A percentile compares a stretch with the other conserved stretches of the same genome.
These are phyloP conservation scores for Blastocystis sp. DNA, from an alignment of 352 stramenopile species.

Conservation along the genomic window DNA sequence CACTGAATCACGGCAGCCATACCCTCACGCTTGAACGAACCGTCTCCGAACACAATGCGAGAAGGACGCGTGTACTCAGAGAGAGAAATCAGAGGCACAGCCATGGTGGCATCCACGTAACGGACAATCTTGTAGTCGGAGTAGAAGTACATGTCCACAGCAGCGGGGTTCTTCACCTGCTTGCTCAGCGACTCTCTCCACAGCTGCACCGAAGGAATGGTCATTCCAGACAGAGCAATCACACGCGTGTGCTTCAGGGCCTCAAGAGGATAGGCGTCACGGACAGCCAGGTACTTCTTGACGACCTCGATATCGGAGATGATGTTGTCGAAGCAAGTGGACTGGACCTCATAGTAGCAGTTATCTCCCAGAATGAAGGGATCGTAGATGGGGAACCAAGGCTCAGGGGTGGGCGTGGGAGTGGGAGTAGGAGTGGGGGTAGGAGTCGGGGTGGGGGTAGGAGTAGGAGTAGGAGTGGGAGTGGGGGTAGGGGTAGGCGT, in stretches of 20 bases:
- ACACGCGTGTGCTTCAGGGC: background rate
- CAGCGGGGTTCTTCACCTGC: background rate
- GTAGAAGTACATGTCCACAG: background rate
- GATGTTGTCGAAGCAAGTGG: background rate
- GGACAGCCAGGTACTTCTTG: background rate
- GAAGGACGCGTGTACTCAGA: background rate
- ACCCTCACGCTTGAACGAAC: background rate
- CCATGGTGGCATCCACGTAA: background rate
- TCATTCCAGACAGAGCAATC: background rate
- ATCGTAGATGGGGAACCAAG: conserved; percentile 33
- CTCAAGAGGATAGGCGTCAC: background rate
- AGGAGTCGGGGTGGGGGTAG: background rate
- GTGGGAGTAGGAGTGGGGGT: background rate
- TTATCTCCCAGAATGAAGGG: conserved; percentile 34
- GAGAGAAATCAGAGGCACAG: background rate
- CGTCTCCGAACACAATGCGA: background rate
- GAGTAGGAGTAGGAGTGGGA: background rate
- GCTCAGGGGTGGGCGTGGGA: background rate
- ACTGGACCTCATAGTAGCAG: background rate
- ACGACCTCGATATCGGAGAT: background rate
- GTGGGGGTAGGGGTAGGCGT: background rate
- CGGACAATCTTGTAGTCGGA: background rate
- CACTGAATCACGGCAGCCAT: background rate
- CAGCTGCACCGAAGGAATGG: background rate
- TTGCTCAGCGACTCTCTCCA: background rate